A percentile compares a stretch with the other conserved stretches of the same genome.
These are phyloP conservation scores for Boechera retrofracta DNA, from an alignment of 345 rosid genomes.

Conservation along the genomic window DNA sequence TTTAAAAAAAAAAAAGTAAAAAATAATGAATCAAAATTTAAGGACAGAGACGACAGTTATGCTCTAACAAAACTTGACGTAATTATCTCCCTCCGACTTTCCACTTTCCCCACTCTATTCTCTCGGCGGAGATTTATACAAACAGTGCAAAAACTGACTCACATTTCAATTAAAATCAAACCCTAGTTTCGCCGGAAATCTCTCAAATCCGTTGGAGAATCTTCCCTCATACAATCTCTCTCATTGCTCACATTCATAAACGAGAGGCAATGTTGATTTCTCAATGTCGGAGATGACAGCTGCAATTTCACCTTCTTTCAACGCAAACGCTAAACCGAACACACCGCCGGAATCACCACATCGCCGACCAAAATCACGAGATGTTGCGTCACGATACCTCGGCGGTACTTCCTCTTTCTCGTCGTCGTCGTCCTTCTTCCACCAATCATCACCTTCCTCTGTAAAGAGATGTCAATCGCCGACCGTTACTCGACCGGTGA, in stretches of 20 bases:
- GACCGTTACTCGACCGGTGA: constrained; percentile 52
- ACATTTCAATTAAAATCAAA: not conserved
- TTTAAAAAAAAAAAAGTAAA: too few relatives aligned
- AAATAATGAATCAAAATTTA: too few relatives aligned
- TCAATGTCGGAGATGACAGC: constrained; percentile 59
- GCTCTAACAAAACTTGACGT: too few relatives aligned
- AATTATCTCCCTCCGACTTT: constrained; percentile 12
- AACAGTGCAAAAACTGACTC: constrained; percentile 7
- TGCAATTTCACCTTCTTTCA: constrained; percentile 63
- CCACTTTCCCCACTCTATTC: constrained; percentile 29
- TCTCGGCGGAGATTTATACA: constrained; percentile 33
- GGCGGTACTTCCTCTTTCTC: constrained; percentile 32
- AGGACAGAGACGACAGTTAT: too few relatives aligned
- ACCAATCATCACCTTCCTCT: constrained; percentile 42
- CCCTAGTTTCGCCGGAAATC: constrained; percentile 34
- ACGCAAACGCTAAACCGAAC: constrained; percentile 48
- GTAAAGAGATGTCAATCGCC: constrained; percentile 71
- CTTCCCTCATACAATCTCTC: constrained; percentile 6
- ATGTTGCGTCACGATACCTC: constrained; percentile 82
- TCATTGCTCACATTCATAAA: constrained; percentile 1
- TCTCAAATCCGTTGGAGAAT: constrained; percentile 4
- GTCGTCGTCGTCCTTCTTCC: constrained; percentile 10
- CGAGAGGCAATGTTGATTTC: constrained; percentile 39
- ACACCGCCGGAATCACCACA: constrained; percentile 55
- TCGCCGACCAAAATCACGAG: constrained; percentile 71